phyloP scores from a whole-genome alignment of 2,329 filamentous ascomycete species.

The Teratosphaeria pseudoeucalypti region DNA sequence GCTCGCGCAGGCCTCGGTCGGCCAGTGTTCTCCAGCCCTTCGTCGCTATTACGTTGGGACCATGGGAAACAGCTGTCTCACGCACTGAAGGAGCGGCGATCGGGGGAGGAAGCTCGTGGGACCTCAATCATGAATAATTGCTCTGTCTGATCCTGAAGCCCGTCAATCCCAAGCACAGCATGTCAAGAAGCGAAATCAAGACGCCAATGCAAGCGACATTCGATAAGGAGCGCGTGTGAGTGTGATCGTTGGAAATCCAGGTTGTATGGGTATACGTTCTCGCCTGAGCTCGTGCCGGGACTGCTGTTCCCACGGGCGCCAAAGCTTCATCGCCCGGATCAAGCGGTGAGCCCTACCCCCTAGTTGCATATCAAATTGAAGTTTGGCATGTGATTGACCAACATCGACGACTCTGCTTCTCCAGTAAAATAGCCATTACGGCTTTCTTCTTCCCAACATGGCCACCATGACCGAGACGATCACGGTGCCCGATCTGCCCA shows the following conservation, averaged over 20 bases:
- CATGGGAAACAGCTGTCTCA: not conserved
- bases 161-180: not conserved
- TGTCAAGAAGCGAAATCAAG: not conserved
- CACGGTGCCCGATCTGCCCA: constrained; percentile 40
- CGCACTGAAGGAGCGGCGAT: not conserved
- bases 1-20: not conserved
- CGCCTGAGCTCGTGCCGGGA: not conserved
- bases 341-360: not conserved
- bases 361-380: not conserved
- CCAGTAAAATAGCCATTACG: not conserved
- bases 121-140: not conserved
- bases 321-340: not conserved
- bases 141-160: not conserved
- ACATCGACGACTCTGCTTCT: not conserved
- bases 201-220: not conserved
- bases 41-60: not conserved
- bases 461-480: constrained; percentile 53
- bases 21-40: not conserved
- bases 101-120: not conserved
- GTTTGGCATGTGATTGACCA: not conserved
- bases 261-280: not conserved
- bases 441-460: constrained; percentile 31
- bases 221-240: not conserved
- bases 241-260: not conserved
- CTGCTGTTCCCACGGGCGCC: not conserved